A percentile compares a stretch with the other conserved stretches of the same genome.
These are phyloP conservation scores for Cystofilobasidium bisporidii DNA, from an alignment of 768 basidiomycete genomes.

Conservation along the genomic window DNA sequence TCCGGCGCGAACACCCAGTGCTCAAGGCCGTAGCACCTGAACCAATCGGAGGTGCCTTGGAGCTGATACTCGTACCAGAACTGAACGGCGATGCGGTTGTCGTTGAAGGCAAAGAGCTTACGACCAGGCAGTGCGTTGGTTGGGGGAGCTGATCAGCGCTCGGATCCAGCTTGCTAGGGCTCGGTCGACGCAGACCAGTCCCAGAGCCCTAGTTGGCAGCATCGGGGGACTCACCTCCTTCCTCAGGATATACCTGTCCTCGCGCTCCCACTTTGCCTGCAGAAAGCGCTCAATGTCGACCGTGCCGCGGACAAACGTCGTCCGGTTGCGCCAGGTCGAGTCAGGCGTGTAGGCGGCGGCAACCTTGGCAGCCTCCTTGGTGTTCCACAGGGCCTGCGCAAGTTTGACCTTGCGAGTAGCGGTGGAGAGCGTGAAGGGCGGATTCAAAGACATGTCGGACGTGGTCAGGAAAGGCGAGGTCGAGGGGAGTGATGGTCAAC, in stretches of 20 bases:
- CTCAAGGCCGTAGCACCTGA: constrained; percentile 47
- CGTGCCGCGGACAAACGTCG: constrained; percentile 46
- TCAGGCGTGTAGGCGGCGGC: constrained; percentile 49
- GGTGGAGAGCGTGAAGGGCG: neutral
- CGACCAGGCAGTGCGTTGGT: no score
- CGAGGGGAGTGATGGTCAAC: no score
- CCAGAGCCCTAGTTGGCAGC: neutral
- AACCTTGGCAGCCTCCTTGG: constrained; percentile 35
- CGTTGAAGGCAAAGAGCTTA: constrained; percentile 47
- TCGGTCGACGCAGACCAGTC: neutral
- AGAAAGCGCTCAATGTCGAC: constrained; percentile 47
- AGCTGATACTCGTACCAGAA: constrained; percentile 45
- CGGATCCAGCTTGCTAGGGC: neutral
- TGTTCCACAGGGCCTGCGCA: constrained; percentile 50
- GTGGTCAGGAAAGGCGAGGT: no score
- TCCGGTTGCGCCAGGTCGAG: constrained; percentile 53
- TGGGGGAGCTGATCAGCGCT: no score
- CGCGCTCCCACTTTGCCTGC: constrained; percentile 48
- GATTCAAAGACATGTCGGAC: neutral
- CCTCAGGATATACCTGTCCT: constrained; percentile 46
- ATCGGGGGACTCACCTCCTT: constrained; percentile 41
- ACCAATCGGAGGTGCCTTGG: constrained; percentile 42
- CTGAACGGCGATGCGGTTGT: constrained; percentile 52
- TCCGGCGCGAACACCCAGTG: constrained; percentile 52
- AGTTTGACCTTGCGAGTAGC: constrained; percentile 45